A percentile compares a stretch with the other conserved stretches of the same genome.
phyloP scores from a whole-genome alignment of 805 yeast species.

The Yamadazyma philogaea region DNA sequence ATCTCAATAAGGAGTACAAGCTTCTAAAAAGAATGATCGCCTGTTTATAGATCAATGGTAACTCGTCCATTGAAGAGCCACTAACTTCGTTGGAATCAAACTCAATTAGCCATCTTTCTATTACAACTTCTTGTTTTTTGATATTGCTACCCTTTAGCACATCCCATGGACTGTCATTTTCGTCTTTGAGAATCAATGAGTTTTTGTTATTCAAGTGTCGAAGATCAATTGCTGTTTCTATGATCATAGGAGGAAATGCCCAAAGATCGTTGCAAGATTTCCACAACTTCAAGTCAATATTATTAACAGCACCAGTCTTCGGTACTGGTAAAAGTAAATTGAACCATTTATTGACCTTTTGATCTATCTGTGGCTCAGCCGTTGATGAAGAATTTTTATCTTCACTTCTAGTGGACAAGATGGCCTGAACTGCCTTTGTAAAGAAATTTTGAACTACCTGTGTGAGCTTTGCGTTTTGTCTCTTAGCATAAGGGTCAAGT shows the following conservation, averaged over 20 bases:
- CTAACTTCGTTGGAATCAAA: conserved; percentile 51
- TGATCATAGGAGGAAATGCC: conserved; percentile 72
- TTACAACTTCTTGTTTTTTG: conserved; percentile 77
- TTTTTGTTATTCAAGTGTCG: conserved; percentile 55
- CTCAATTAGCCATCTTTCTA: conserved; percentile 92
- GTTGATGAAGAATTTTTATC: conserved; percentile 4
- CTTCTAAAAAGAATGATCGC: conserved; percentile 72
- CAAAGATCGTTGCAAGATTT: conserved; percentile 40
- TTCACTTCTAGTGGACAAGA: conserved; percentile 44
- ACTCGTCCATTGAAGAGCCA: conserved; percentile 44
- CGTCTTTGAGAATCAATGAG: conserved; percentile 56
- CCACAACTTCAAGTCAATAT: conserved; percentile 69
- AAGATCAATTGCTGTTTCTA: conserved; percentile 78
- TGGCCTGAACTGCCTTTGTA: conserved; percentile 56
- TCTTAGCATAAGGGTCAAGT: conserved; percentile 19
- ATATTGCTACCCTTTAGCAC: conserved; percentile 51
- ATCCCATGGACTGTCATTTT: conserved; percentile 50
- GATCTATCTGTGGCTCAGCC: conserved; percentile 13
- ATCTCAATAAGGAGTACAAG: conserved; percentile 58
- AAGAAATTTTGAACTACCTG: conserved; percentile 62
- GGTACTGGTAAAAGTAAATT: conserved; percentile 43
- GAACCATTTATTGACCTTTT: conserved; percentile 58
- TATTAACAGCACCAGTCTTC: conserved; percentile 24
- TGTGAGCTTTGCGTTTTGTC: conserved; percentile 33
- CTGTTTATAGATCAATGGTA: conserved; percentile 69